These are phyloP conservation scores for Pseudozyma sp. DNA, from an alignment of 1,284 basidiomycete species.

Conservation along the genomic window DNA sequence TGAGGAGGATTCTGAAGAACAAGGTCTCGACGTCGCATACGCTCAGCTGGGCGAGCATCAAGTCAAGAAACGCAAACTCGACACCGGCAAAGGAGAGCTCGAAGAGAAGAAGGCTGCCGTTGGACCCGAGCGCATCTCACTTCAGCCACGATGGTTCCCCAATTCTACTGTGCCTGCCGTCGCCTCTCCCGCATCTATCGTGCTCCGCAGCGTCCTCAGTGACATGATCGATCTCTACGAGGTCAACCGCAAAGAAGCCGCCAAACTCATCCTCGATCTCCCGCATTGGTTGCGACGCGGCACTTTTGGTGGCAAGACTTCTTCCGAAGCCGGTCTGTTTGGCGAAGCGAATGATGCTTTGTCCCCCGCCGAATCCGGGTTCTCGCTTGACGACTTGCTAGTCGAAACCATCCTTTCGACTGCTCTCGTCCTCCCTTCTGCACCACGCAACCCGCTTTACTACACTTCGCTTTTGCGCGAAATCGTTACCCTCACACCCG, in stretches of 20 bases:
- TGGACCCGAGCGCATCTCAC: slow-evolving; percentile 49
- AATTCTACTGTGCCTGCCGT: slow-evolving; percentile 76
- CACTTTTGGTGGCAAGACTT: slow-evolving; percentile 73
- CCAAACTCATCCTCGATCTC: slow-evolving; percentile 85
- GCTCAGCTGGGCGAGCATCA: slow-evolving; percentile 39
- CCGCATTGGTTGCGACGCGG: slow-evolving; percentile 85
- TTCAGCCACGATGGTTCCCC: slow-evolving; percentile 60
- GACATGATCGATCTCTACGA: slow-evolving; percentile 93
- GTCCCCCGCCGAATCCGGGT: slow-evolving; percentile 64
- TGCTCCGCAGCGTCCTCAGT: slow-evolving; percentile 80
- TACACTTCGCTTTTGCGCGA: slow-evolving; percentile 91
- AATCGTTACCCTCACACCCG: slow-evolving; percentile 89
- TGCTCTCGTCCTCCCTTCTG: slow-evolving; percentile 81
- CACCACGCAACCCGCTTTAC: slow-evolving; percentile 81
- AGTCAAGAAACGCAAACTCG: slow-evolving; percentile 35
- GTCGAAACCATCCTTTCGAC: slow-evolving; percentile 78
- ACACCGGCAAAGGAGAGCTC: slow-evolving; percentile 59
- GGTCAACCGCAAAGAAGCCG: slow-evolving; percentile 94
- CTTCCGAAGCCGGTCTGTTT: slow-evolving; percentile 55
- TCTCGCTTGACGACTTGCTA: slow-evolving; percentile 63
- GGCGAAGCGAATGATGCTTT: slow-evolving; percentile 52
- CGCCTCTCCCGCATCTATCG: slow-evolving; percentile 80
- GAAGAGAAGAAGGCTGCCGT: slow-evolving; percentile 57
- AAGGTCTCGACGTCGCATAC: slow-evolving; percentile 56
- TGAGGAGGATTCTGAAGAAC: slow-evolving; percentile 53